Base-by-base conservation (phyloP, 768 basidiomycete genomes). In the Pholiota conissans region DNA sequence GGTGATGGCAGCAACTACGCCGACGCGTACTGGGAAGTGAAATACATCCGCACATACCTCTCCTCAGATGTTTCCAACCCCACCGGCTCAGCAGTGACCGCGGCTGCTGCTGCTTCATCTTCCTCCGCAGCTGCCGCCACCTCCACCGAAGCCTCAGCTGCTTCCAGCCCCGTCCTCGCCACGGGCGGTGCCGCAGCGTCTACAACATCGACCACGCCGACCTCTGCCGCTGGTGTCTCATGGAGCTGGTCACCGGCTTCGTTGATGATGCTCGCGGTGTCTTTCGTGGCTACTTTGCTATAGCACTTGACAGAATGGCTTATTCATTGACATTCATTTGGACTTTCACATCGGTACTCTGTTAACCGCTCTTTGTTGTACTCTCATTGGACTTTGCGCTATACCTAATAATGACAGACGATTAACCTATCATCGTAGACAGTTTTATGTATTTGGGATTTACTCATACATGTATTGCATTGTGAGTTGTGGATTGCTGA, bases 1-100 rank as follows among this genome's bases (percentile, higher is more conserved):
- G 80, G 82, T 9, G 63, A 78, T 13, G 79, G 78, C 2, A 71
- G 68, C 40, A 79, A 73, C 46, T 85, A 76, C 65, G 75, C 78
- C 61, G 68, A 75, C 18, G 83, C 84, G 0, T 84, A 79, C 66
- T 89, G 84, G 70, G 85, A 87, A 66, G 79, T 89, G 63, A 68
- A 74, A 32, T 83, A 81, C 60, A 70, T 89, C 61, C 76, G 82
- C 35, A 82, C 84, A 10, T 89, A 86, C 66, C 73, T 78, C 13
- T 79, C 74, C 0, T 64, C 66, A 16, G 65, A 62, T 20, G 49
- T 26, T 5, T 3, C 22, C n/a, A 16, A 39, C n/a, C 30, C 30
- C 30, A 45, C 20, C 22, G 42, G 42, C 8, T 45, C 42, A 3
- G 42, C 18, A 10, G 30, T 13, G 13, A 32, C 32, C 10, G 57